A percentile compares a stretch with the other conserved stretches of the same genome.
phyloP scores from a whole-genome alignment of 208 protist species.

The Acanthamoeba castellanii region DNA sequence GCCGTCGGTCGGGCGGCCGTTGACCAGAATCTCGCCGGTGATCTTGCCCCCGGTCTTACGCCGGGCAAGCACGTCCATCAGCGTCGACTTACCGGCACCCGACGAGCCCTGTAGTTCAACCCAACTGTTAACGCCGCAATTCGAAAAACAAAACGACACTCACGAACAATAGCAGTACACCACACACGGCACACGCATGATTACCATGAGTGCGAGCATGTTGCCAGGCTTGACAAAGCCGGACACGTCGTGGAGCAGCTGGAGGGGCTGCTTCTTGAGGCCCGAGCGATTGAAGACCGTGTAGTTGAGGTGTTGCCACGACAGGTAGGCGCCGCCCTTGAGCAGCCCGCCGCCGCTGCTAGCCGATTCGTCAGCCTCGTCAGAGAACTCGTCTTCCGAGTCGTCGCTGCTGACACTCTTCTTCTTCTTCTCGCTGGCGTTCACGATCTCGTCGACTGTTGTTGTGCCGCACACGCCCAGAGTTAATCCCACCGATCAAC shows the following conservation, averaged over 20 bases:
- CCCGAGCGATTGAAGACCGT: constrained; percentile 61
- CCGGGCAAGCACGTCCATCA: constrained; percentile 81
- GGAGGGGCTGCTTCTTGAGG: constrained; percentile 72
- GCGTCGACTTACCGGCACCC: constrained; percentile 83
- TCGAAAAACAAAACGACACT: too few species aligned
- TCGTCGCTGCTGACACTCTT: too few species aligned
- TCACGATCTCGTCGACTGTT: too few species aligned
- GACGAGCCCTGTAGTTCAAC: constrained; percentile 72
- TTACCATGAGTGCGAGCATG: constrained; percentile 80
- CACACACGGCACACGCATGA: too few species aligned
- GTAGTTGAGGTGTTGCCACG: constrained; percentile 81
- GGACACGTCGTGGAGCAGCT: constrained; percentile 76
- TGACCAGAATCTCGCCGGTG: constrained; percentile 80
- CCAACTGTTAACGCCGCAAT: too few species aligned
- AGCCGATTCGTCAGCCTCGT: neutral
- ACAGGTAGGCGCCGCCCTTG: constrained; percentile 24
- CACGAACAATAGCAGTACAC: too few species aligned
- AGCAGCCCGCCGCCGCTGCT: neutral
- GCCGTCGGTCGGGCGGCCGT: constrained; percentile 60
- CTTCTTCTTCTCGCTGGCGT: too few species aligned
- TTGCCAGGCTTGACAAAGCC: constrained; percentile 85
- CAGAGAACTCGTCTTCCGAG: too few species aligned
- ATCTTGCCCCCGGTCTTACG: constrained; percentile 83
- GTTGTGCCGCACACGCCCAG: too few species aligned
- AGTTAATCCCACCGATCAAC: too few species aligned